A percentile compares a stretch with the other conserved stretches of the same genome.
phyloP scores from a whole-genome alignment of 257 asterid genomes.

The Plantago ovata region DNA sequence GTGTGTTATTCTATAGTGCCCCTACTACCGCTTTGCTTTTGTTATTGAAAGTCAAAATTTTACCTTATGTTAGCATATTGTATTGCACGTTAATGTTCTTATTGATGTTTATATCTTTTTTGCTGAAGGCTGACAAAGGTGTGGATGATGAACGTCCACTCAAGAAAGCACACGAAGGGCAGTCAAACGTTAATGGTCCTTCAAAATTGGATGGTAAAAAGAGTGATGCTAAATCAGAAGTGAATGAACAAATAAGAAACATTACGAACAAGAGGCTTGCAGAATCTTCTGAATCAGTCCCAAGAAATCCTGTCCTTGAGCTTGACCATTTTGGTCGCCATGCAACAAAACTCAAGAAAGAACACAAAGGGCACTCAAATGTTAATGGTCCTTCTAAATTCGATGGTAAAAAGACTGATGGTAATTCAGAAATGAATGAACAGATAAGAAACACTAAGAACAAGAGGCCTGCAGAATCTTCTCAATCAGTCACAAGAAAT shows the following conservation, averaged over 20 bases:
- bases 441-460: conserved; percentile 13
- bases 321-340: conserved; percentile 5
- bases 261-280: conserved; percentile 11
- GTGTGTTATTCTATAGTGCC: not conserved
- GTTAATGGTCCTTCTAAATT: conserved; percentile 25
- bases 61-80: not conserved
- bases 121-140: conserved; percentile 21
- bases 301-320: conserved; percentile 18
- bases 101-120: conserved; percentile 6
- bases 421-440: conserved; percentile 17
- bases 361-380: conserved; percentile 20
- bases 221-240: conserved; percentile 6
- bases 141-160: conserved; percentile 21
- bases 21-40: not conserved
- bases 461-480: conserved; percentile 13
- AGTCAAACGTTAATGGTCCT: conserved; percentile 24
- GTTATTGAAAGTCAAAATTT: not conserved
- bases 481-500: conserved; percentile 20
- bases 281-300: conserved; percentile 18
- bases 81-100: conserved; percentile 1
- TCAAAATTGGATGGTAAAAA: conserved; percentile 21
- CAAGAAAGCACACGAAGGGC: conserved; percentile 32
- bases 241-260: conserved; percentile 17
- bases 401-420: conserved; percentile 12
- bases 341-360: conserved; percentile 7